Conservation (phyloP, 108 stramenopile genomes). For the Pseudonitzschia multiseries region DNA sequence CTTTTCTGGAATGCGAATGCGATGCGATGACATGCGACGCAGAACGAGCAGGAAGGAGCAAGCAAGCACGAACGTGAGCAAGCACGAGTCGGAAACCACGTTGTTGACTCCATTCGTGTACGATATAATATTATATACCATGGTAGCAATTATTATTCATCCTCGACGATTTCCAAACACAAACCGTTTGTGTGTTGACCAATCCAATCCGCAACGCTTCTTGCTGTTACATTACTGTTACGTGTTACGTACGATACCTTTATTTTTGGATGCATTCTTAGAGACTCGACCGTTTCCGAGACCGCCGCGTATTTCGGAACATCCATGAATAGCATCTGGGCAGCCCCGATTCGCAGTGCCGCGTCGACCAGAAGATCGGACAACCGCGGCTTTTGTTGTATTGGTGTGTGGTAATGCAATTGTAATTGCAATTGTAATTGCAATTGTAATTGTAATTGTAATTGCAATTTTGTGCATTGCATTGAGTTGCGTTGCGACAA, state of each 20-base stretch:
- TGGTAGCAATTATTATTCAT: no score
- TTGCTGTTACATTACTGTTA: background rate
- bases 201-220: no score
- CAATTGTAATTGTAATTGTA: no score
- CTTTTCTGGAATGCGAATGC: conserved; percentile 34
- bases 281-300: conserved; percentile 75
- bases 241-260: conserved; percentile 30
- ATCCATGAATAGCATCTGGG: conserved; percentile 71
- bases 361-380: conserved; percentile 36
- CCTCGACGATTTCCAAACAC: no score
- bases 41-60: background rate
- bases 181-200: no score
- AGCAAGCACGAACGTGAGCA: background rate
- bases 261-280: conserved; percentile 43
- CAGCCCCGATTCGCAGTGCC: conserved; percentile 63
- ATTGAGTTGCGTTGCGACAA: background rate
- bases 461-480: conserved; percentile 28
- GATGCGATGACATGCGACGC: no score
- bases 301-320: conserved; percentile 66
- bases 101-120: no score
- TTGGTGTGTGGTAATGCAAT: no score
- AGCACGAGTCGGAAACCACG: no score
- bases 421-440: no score
- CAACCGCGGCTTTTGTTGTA: conserved; percentile 21
- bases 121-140: no score